A percentile compares a stretch with the other conserved stretches of the same genome.
Conservation (phyloP, 176 grass and related monocot genomes). For the Canna indica region DNA sequence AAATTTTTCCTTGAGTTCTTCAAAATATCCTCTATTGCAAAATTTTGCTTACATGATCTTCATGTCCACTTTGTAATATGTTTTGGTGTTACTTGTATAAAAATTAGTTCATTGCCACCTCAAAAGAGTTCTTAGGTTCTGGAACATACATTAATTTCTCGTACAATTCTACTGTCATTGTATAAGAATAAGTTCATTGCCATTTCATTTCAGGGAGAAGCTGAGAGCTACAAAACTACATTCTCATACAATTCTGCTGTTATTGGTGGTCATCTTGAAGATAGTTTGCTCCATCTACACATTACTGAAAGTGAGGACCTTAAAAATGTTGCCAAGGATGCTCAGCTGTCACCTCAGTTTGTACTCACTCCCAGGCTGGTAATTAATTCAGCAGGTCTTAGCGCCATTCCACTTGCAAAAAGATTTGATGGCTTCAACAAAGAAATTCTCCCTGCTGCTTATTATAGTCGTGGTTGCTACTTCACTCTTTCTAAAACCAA, state of each 20-base stretch:
- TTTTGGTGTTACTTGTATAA: too few species aligned
- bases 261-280: constrained; percentile 45
- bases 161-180: constrained; percentile 14
- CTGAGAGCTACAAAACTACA: constrained; percentile 55
- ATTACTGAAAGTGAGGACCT: constrained; percentile 52
- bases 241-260: constrained; percentile 76
- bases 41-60: neutral
- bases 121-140: neutral
- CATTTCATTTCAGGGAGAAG: constrained; percentile 56
- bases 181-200: too few species aligned
- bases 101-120: neutral
- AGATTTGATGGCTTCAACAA: constrained; percentile 48
- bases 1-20: neutral
- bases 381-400: constrained; percentile 82
- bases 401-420: constrained; percentile 89
- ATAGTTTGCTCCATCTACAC: constrained; percentile 52
- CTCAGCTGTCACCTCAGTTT: constrained; percentile 39
- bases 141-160: too few species aligned
- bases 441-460: constrained; percentile 41
- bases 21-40: neutral
- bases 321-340: constrained; percentile 25
- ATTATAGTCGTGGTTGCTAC: constrained; percentile 85
- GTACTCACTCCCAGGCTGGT: constrained; percentile 62
- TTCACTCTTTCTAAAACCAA: constrained; percentile 67
- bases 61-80: too few species aligned